phyloP scores from a whole-genome alignment of 2,329 filamentous ascomycete genomes.

The Botrytis fabae region DNA sequence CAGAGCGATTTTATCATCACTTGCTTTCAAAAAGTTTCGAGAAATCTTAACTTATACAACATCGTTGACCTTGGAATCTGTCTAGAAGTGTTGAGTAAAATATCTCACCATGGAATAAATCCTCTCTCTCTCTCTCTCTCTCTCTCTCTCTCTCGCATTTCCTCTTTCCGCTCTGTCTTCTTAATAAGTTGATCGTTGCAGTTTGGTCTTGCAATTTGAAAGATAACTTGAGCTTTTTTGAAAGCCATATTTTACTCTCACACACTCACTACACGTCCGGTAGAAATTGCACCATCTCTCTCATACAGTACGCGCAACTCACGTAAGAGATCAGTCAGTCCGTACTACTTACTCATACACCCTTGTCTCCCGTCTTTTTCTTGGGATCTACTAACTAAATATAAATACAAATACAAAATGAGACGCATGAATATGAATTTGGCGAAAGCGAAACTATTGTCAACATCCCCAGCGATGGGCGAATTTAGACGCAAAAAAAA shows the following conservation, averaged over 20 bases:
- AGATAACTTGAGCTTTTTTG: background rate
- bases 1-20: background rate
- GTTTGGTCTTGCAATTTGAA: background rate
- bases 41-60: accelerated
- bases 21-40: accelerated
- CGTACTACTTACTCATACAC: background rate
- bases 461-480: background rate
- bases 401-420: no score
- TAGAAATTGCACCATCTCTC: background rate
- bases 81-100: background rate
- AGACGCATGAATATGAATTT: no score
- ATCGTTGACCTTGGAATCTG: background rate
- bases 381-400: no score
- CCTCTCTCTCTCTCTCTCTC: background rate
- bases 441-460: no score
- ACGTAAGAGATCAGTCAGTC: accelerated
- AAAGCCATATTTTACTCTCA: background rate
- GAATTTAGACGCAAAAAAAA: background rate
- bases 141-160: background rate
- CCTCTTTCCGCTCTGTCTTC: background rate
- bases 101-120: background rate
- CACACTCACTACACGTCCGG: background rate
- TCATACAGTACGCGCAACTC: background rate
- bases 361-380: background rate
- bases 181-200: no score